Conservation (phyloP, 805 yeast genomes). For the Suhomyces kilbournensis region DNA sequence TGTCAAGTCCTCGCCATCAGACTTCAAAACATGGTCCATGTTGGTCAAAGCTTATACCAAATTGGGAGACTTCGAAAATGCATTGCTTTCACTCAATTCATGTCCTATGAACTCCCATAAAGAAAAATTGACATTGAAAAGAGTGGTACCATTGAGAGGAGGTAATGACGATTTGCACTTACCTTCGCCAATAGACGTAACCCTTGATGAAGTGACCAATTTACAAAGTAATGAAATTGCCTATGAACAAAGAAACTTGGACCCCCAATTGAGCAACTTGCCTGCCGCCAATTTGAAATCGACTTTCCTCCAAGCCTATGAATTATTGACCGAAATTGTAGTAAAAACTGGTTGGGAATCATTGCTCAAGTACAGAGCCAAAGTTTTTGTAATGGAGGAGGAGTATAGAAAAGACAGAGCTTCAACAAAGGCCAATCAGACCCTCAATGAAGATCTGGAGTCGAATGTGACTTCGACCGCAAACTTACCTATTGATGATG, state of each 20-base stretch:
- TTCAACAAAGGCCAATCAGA: background rate
- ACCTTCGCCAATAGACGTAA: conserved; percentile 74
- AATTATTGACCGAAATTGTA: conserved; percentile 43
- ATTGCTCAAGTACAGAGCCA: conserved; percentile 43
- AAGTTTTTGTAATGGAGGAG: conserved; percentile 48
- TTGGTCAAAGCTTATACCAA: conserved; percentile 63
- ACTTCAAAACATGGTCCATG: conserved; percentile 70
- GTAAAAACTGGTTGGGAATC: conserved; percentile 47
- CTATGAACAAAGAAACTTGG: conserved; percentile 62
- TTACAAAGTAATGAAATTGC: conserved; percentile 64
- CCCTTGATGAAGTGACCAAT: conserved; percentile 63
- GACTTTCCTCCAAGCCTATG: conserved; percentile 45
- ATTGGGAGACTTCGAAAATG: conserved; percentile 65
- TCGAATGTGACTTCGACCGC: background rate
- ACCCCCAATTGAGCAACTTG: conserved; percentile 56
- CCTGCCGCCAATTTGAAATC: conserved; percentile 68
- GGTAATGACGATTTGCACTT: conserved; percentile 59
- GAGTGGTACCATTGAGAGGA: conserved; percentile 52
- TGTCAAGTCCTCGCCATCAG: conserved; percentile 71
- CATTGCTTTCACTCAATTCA: conserved; percentile 68
- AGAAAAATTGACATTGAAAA: conserved; percentile 59
- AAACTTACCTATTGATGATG: conserved; percentile 18
- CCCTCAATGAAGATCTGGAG: background rate
- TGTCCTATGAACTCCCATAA: conserved; percentile 79
- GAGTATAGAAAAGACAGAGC: conserved; percentile 41